Conservation (phyloP, 2,329 filamentous ascomycete genomes). For the Pestalotiopsis sp. region DNA sequence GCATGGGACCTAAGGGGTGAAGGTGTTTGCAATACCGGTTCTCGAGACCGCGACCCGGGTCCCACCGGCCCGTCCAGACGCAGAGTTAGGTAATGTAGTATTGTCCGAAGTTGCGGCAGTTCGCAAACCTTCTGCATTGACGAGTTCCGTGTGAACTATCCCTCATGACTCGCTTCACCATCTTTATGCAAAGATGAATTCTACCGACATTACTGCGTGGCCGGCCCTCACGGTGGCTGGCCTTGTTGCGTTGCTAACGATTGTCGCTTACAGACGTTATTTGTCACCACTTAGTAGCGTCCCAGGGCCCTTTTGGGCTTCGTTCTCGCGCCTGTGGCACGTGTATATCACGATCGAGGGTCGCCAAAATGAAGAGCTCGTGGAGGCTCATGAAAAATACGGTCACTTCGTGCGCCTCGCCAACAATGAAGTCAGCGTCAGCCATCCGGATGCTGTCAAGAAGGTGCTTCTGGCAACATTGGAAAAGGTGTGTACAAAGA, state of each 20-base stretch:
- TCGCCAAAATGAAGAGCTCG: conserved; percentile 37
- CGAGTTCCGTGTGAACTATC: not conserved
- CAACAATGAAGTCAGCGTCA: conserved; percentile 38
- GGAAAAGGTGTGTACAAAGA: conserved; percentile 23
- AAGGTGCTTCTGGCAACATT: conserved; percentile 36
- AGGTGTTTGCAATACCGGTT: not conserved
- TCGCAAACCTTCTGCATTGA: not conserved
- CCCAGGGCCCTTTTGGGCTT: conserved; percentile 42
- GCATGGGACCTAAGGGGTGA: not conserved
- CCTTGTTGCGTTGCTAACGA: not conserved
- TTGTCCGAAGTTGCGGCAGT: not conserved
- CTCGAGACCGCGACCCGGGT: not conserved
- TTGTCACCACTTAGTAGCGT: conserved; percentile 18
- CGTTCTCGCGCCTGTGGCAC: conserved; percentile 42
- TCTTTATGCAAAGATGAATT: not conserved
- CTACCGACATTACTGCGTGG: not conserved
- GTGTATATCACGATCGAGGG: conserved; percentile 36
- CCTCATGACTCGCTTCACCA: no score
- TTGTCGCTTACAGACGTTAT: conserved; percentile 1
- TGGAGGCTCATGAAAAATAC: conserved; percentile 40
- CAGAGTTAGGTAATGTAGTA: not conserved
- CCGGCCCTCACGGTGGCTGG: not conserved
- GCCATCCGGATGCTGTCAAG: conserved; percentile 42
- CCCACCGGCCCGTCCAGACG: not conserved
- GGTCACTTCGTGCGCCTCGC: conserved; percentile 43